Conservation (phyloP, 306 rosid species). For the Vigna nakashimae region DNA sequence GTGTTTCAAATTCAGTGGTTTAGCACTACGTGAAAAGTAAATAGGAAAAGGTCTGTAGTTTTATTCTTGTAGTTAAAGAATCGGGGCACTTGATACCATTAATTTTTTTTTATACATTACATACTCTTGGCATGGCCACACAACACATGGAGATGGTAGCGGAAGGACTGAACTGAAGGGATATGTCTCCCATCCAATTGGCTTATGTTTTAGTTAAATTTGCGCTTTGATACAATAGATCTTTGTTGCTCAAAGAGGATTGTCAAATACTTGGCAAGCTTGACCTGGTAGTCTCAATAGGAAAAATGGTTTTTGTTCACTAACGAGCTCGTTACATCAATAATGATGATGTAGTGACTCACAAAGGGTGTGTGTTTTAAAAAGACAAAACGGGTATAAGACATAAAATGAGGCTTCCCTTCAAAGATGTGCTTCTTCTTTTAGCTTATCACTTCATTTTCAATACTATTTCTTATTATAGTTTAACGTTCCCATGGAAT, state of each 20-base stretch:
- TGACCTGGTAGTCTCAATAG: neutral
- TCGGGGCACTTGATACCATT: neutral
- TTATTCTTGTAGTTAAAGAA: neutral
- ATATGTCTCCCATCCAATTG: neutral
- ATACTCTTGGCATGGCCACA: neutral
- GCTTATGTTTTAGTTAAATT: neutral
- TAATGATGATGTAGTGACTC: neutral
- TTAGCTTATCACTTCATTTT: slow-evolving; percentile 1
- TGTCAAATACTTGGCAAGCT: neutral
- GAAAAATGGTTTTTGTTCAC: neutral
- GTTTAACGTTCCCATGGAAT: slow-evolving; percentile 4
- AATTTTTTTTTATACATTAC: neutral
- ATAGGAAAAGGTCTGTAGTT: neutral
- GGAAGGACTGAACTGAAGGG: neutral
- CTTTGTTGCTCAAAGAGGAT: neutral
- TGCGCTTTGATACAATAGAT: neutral
- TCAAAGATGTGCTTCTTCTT: neutral
- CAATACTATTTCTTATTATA: neutral
- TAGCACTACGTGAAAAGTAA: neutral
- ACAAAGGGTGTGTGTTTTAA: neutral
- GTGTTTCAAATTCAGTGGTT: neutral
- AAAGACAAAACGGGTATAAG: neutral
- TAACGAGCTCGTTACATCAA: neutral
- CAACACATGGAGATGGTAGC: neutral
- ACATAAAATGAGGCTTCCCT: neutral